phyloP scores from a whole-genome alignment of 2,329 filamentous ascomycete genomes.

The Ophiostoma tasmaniense region DNA sequence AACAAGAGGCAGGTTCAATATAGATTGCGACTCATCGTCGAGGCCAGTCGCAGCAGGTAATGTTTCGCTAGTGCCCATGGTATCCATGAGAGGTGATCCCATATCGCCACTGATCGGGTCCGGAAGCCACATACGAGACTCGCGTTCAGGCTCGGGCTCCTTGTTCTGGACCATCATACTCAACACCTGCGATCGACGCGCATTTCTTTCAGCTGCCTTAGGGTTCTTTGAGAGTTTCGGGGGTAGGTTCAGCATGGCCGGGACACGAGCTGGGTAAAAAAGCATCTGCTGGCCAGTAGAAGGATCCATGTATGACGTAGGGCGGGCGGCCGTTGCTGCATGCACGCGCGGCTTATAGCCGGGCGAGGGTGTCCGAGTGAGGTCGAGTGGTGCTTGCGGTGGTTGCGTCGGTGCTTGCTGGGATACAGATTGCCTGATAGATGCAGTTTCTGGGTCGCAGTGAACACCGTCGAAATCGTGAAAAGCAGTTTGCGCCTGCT shows the following conservation, averaged over 20 bases:
- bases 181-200: conserved; percentile 65
- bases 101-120: conserved; percentile 36
- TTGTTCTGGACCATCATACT: conserved; percentile 41
- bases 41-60: background rate
- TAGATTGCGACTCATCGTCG: background rate
- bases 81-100: conserved; percentile 18
- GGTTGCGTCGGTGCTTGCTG: background rate
- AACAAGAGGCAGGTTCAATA: background rate
- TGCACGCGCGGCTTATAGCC: background rate
- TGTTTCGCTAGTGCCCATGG: too few relatives aligned
- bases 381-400: background rate
- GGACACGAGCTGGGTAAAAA: conserved; percentile 91
- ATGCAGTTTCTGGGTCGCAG: conserved; percentile 47
- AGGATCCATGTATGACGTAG: conserved; percentile 54
- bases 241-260: conserved; percentile 85
- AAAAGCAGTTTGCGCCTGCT: conserved; percentile 60
- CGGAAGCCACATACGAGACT: conserved; percentile 36
- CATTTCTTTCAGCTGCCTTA: conserved; percentile 54
- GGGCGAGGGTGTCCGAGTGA: background rate
- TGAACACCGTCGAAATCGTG: conserved; percentile 77
- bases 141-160: conserved; percentile 19
- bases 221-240: conserved; percentile 73
- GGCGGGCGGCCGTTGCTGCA: conserved; percentile 27
- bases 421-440: background rate
- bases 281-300: conserved; percentile 72